Evolutionary conservation across 2,329 filamentous ascomycete species (phyloP).

Genomic region (Escovopsis sp.): DNA sequence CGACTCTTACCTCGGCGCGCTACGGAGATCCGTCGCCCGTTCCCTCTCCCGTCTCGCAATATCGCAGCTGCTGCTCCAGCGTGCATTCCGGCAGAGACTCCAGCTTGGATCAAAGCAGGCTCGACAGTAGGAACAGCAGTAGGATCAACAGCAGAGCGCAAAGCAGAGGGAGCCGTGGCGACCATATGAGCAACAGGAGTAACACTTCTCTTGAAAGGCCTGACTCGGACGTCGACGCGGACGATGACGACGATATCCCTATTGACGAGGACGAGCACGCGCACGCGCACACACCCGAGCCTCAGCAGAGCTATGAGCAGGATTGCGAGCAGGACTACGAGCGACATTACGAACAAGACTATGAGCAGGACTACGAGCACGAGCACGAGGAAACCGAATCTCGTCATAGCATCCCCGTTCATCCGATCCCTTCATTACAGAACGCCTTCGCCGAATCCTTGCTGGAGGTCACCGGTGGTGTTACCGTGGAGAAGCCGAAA

Average conservation of each 20-base stretch:
- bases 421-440: constrained; percentile 66
- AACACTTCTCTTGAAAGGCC: background rate
- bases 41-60: background rate
- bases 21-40: background rate
- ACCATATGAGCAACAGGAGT: background rate
- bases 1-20: constrained; percentile 4
- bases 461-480: constrained; percentile 46
- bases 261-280: constrained; percentile 3
- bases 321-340: no score
- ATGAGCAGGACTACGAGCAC: no score
- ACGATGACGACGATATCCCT: constrained; percentile 4
- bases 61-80: background rate
- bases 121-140: no score
- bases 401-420: constrained; percentile 22
- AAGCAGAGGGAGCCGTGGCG: background rate
- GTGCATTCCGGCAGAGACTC: no score
- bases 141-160: background rate
- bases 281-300: no score
- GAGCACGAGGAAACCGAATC: constrained; percentile 7
- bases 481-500: constrained; percentile 32
- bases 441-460: constrained; percentile 72
- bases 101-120: no score
- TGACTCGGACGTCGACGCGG: background rate
- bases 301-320: no score
- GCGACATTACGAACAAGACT: no score